These are phyloP conservation scores for Gaillardinia entomophila DNA, from an alignment of 805 yeast genomes.

Conservation along the genomic window DNA sequence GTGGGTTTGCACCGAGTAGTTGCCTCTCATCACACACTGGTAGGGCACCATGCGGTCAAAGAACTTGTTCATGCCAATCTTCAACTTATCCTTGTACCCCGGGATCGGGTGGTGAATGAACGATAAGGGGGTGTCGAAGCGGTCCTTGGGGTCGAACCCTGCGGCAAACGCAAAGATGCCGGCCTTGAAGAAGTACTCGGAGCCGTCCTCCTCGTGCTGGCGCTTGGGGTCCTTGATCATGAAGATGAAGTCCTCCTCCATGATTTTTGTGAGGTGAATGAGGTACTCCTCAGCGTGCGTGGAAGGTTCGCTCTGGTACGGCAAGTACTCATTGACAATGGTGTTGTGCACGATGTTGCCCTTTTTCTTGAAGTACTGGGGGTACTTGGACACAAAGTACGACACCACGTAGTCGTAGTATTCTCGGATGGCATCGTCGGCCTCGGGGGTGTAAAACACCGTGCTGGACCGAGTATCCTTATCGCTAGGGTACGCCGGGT, in stretches of 20 bases:
- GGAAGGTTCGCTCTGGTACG: slow-evolving; percentile 6
- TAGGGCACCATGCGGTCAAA: slow-evolving; percentile 30
- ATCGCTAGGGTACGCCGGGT: slow-evolving; percentile 23
- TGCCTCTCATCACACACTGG: slow-evolving; percentile 33
- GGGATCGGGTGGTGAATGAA: slow-evolving; percentile 38
- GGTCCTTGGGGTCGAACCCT: slow-evolving; percentile 35
- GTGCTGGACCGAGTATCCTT: slow-evolving; percentile 24
- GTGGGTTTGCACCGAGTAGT: slow-evolving; percentile 35
- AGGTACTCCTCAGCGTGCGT: slow-evolving; percentile 11
- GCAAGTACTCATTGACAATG: slow-evolving; percentile 21
- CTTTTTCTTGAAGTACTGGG: slow-evolving; percentile 23
- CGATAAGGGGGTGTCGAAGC: slow-evolving; percentile 33
- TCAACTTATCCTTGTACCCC: slow-evolving; percentile 33
- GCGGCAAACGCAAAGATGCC: slow-evolving; percentile 43
- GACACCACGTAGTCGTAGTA: slow-evolving; percentile 24
- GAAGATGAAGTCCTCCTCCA: slow-evolving; percentile 38
- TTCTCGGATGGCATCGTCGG: slow-evolving; percentile 28
- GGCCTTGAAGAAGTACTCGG: slow-evolving; percentile 37
- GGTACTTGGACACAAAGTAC: slow-evolving; percentile 33
- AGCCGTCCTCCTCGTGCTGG: slow-evolving; percentile 21
- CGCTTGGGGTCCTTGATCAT: slow-evolving; percentile 28
- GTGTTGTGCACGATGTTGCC: slow-evolving; percentile 7
- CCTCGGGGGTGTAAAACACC: slow-evolving; percentile 27
- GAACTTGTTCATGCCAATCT: slow-evolving; percentile 36
- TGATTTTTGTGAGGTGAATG: slow-evolving; percentile 19